phyloP scores from a whole-genome alignment of 306 rosid genomes.

The Vigna radiata region DNA sequence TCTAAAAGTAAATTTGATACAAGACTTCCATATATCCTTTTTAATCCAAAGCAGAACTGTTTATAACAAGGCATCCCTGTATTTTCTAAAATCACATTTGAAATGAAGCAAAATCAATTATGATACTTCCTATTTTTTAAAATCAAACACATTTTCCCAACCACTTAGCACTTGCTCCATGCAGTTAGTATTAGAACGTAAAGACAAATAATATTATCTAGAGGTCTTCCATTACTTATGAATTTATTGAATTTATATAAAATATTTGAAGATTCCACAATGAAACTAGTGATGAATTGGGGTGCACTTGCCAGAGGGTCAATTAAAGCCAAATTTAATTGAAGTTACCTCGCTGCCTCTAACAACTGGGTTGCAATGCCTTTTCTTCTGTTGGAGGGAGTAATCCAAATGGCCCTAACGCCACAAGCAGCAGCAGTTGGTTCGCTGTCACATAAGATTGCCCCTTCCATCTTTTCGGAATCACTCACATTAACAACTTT shows the following conservation, averaged over 20 bases:
- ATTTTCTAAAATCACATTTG: too few species aligned
- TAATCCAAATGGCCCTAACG: conserved; percentile 87
- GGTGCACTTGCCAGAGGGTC: not conserved
- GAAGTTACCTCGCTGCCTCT: conserved; percentile 76
- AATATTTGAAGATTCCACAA: not conserved
- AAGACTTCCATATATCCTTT: not conserved
- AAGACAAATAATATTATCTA: conserved; percentile 5
- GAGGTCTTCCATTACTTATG: not conserved
- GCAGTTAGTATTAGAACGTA: not conserved
- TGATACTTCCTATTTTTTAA: not conserved
- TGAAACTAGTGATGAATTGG: not conserved
- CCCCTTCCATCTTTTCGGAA: conserved; percentile 55
- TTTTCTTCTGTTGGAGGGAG: conserved; percentile 80
- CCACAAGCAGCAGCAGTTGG: conserved; percentile 76
- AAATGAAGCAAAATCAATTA: not conserved
- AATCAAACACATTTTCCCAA: not conserved
- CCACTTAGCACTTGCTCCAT: not conserved
- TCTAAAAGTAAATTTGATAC: not conserved
- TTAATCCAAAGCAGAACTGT: not conserved
- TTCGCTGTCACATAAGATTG: conserved; percentile 63
- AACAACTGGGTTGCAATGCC: conserved; percentile 70
- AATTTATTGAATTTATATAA: not conserved
- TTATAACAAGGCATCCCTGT: too few species aligned
- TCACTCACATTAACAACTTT: conserved; percentile 44
- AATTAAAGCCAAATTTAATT: not conserved